A percentile compares a stretch with the other conserved stretches of the same genome.
These are phyloP conservation scores for Auriscalpium orientale DNA, from an alignment of 768 basidiomycete species.

Conservation along the genomic window DNA sequence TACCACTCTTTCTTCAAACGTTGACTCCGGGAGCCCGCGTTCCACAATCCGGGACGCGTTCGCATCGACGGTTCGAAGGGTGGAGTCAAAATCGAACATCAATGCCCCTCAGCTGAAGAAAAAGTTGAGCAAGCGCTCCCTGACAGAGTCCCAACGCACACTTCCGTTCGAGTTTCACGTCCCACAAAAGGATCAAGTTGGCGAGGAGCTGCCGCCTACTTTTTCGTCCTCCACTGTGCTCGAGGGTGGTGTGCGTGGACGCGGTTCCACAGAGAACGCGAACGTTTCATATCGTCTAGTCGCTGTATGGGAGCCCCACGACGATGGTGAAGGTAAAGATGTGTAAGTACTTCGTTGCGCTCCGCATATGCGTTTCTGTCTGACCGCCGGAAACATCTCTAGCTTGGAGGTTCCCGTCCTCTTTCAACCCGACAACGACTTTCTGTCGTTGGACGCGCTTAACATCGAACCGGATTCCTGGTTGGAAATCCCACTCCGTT, in stretches of 20 bases:
- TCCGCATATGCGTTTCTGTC: constrained; percentile 1
- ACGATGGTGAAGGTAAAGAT: constrained; percentile 34
- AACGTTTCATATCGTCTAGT: constrained; percentile 48
- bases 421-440: constrained; percentile 51
- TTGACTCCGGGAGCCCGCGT: not conserved
- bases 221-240: constrained; percentile 36
- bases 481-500: constrained; percentile 59
- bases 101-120: not conserved
- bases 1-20: not conserved
- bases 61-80: not conserved
- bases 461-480: constrained; percentile 42
- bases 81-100: not conserved
- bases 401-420: constrained; percentile 63
- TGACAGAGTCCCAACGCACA: constrained; percentile 13
- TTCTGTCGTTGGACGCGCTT: constrained; percentile 47
- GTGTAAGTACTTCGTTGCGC: constrained; percentile 32
- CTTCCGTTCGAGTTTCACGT: constrained; percentile 49
- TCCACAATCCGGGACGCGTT: not conserved
- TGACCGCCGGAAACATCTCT: not conserved
- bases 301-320: constrained; percentile 50
- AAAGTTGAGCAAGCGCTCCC: not conserved
- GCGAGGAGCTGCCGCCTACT: constrained; percentile 57
- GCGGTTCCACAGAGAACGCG: constrained; percentile 26
- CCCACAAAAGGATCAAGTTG: constrained; percentile 38
- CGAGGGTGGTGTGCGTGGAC: constrained; percentile 18